Conservation (phyloP, 345 rosid species). For the Kernera saxatilis region DNA sequence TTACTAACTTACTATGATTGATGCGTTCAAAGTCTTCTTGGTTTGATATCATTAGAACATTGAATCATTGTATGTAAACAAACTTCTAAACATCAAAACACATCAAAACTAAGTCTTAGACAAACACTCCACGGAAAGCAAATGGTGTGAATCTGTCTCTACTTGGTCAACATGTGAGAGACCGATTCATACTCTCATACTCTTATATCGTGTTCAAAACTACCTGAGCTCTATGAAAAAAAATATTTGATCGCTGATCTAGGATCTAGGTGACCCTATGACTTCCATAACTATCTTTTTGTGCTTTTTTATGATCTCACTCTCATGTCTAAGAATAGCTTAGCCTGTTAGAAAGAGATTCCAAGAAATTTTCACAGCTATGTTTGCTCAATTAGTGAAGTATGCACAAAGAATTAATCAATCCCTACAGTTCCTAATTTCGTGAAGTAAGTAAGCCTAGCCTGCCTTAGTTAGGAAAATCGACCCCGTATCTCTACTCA, state of each 20-base stretch:
- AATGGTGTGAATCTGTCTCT: neutral
- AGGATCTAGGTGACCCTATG: neutral
- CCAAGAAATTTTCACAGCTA: neutral
- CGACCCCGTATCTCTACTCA: neutral
- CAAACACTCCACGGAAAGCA: neutral
- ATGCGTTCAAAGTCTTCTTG: neutral
- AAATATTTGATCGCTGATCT: neutral
- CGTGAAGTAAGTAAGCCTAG: too few species aligned
- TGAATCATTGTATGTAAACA: neutral
- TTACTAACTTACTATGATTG: neutral
- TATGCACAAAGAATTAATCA: neutral
- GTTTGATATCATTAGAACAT: neutral
- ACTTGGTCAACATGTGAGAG: neutral
- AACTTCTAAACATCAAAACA: neutral
- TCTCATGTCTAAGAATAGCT: neutral
- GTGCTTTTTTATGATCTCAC: neutral
- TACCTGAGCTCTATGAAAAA: neutral
- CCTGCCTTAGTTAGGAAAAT: too few species aligned
- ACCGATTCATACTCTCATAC: too few species aligned
- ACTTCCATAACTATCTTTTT: neutral
- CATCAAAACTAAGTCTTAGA: neutral
- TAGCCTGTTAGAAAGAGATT: neutral
- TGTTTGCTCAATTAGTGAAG: neutral
- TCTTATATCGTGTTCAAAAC: neutral
- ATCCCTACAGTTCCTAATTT: neutral